phyloP scores from a whole-genome alignment of 306 rosid species.

The Trifolium pratense region DNA sequence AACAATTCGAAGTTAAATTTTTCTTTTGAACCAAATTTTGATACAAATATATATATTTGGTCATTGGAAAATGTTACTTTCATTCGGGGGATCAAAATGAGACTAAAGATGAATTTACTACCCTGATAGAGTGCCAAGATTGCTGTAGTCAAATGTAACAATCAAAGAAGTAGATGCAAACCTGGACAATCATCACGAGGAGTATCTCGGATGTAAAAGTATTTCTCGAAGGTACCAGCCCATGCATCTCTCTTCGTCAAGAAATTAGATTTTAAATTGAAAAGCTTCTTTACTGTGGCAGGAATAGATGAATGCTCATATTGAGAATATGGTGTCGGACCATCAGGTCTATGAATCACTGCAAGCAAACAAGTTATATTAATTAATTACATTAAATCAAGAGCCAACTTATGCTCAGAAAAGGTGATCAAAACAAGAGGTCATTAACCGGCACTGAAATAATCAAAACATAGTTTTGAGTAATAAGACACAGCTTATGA shows the following conservation, averaged over 20 bases:
- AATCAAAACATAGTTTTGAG: background rate
- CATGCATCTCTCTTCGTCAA: slow-evolving; percentile 97
- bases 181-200: slow-evolving; percentile 98
- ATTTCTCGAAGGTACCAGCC: slow-evolving; percentile 91
- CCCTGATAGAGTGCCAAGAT: background rate
- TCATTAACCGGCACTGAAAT: background rate
- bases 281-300: slow-evolving; percentile 90
- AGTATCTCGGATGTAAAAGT: slow-evolving; percentile 68
- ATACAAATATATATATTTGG: background rate
- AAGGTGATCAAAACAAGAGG: background rate
- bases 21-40: background rate
- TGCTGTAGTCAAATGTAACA: background rate
- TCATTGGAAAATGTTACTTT: background rate
- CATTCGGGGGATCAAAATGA: slow-evolving; percentile 1
- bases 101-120: slow-evolving; percentile 8
- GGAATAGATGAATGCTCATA: slow-evolving; percentile 91
- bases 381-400: background rate
- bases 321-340: slow-evolving; percentile 81
- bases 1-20: background rate
- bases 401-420: slow-evolving; percentile 28
- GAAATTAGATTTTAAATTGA: slow-evolving; percentile 93
- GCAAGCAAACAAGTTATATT: slow-evolving; percentile 34
- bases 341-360: slow-evolving; percentile 85
- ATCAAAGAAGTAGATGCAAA: slow-evolving; percentile 41
- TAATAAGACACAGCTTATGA: slow-evolving; percentile 13